Evolutionary conservation across 495 filamentous ascomycete genomes (phyloP).

Genomic region (Penicillium ucsense): DNA sequence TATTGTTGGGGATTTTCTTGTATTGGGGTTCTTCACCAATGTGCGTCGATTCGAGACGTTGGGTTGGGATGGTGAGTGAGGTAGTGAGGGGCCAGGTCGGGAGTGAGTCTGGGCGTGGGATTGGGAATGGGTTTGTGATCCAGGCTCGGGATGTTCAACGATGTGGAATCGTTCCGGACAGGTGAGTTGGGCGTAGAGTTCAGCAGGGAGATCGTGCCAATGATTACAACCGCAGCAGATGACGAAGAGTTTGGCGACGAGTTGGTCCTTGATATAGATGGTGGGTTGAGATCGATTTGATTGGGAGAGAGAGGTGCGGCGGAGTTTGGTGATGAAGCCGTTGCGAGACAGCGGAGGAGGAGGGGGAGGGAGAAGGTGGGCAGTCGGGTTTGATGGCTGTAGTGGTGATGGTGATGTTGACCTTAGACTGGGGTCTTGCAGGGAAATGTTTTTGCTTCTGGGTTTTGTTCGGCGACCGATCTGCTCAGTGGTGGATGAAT

Average conservation of each 20-base stretch:
- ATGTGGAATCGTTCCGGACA: constrained; percentile 44
- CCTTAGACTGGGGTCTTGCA: too few species aligned
- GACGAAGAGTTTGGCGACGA: constrained; percentile 66
- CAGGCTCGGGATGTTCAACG: constrained; percentile 22
- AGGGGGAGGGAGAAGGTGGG: neutral
- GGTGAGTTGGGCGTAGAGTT: constrained; percentile 64
- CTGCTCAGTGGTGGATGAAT: too few species aligned
- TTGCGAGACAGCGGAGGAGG: neutral
- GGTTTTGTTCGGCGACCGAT: too few species aligned
- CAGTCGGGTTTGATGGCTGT: neutral
- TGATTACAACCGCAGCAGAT: constrained; percentile 75
- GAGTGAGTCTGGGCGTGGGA: neutral
- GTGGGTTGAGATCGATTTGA: constrained; percentile 4
- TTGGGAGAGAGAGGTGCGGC: neutral
- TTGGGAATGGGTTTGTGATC: constrained; percentile 6
- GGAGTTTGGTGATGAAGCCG: neutral
- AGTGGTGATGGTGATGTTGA: too few species aligned
- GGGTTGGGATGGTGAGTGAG: too few species aligned
- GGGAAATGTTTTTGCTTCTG: too few species aligned
- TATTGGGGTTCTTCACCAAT: too few species aligned
- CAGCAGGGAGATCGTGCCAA: constrained; percentile 72
- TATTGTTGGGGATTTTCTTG: too few species aligned
- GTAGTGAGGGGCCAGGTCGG: neutral
- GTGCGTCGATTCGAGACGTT: too few species aligned
- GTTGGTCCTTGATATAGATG: constrained; percentile 27